Conservation (phyloP, 176 grass and related monocot genomes). For the Elymus sibiricus region DNA sequence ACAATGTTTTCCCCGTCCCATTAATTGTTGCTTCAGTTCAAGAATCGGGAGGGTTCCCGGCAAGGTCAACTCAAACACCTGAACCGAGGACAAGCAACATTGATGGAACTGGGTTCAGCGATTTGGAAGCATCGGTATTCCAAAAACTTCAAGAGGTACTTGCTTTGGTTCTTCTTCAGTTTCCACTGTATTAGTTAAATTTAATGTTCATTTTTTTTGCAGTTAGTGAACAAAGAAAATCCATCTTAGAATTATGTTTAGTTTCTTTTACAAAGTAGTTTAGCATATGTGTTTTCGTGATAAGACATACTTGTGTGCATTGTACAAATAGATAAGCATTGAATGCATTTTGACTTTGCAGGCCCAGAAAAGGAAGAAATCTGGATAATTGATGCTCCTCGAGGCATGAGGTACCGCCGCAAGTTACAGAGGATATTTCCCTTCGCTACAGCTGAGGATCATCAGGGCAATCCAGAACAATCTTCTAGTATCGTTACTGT, state of each 20-base stretch:
- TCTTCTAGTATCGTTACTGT: too few relatives aligned
- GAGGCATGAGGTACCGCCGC: background rate
- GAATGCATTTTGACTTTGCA: slow-evolving; percentile 16
- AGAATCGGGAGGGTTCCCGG: slow-evolving; percentile 32
- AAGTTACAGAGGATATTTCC: background rate
- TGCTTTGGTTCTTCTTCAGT: background rate
- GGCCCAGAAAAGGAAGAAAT: slow-evolving; percentile 71
- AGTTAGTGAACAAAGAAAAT: background rate
- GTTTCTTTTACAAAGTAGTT: background rate
- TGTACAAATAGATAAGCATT: background rate
- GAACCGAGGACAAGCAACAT: slow-evolving; percentile 47
- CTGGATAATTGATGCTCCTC: slow-evolving; percentile 24
- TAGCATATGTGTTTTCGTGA: background rate
- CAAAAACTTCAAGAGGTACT: slow-evolving; percentile 90
- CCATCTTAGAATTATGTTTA: background rate
- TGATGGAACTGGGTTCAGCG: slow-evolving; percentile 79
- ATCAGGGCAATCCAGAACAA: background rate
- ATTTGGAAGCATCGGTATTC: slow-evolving; percentile 78
- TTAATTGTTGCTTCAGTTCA: slow-evolving; percentile 69
- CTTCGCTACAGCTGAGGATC: background rate
- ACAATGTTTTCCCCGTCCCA: slow-evolving; percentile 48
- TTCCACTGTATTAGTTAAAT: background rate
- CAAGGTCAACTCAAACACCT: slow-evolving; percentile 37
- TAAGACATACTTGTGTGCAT: background rate
- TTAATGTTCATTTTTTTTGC: background rate